Evolutionary conservation across 2,329 filamentous ascomycete species (phyloP).

Genomic region (Trichoderma sp.): DNA sequence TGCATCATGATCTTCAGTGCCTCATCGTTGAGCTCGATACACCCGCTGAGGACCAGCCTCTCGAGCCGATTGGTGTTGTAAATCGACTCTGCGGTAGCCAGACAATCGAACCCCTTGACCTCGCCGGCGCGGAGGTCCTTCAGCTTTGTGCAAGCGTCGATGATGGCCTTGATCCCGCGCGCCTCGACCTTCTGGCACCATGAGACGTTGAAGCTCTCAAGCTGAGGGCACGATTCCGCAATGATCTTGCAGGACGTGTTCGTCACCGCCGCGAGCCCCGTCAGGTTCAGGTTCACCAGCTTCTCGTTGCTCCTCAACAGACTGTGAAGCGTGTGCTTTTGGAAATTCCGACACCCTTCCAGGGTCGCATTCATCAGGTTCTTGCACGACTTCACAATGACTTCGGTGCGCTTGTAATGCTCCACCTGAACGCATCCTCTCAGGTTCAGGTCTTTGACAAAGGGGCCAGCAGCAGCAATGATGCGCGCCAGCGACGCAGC

Average conservation of each 20-base stretch:
- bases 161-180: constrained; percentile 69
- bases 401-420: constrained; percentile 75
- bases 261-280: constrained; percentile 75
- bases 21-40: constrained; percentile 75
- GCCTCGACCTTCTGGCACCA: constrained; percentile 90
- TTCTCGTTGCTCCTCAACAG: constrained; percentile 73
- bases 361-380: constrained; percentile 87
- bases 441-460: constrained; percentile 87
- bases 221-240: constrained; percentile 73
- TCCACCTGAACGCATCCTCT: constrained; percentile 87
- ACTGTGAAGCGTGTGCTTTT: constrained; percentile 74
- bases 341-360: constrained; percentile 86
- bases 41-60: constrained; percentile 78
- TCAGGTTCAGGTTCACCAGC: constrained; percentile 83
- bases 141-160: constrained; percentile 72
- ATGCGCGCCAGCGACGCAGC: constrained; percentile 82
- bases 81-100: constrained; percentile 70
- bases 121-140: constrained; percentile 82
- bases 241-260: constrained; percentile 88
- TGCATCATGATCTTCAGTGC: constrained; percentile 74
- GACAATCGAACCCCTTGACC: constrained; percentile 75
- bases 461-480: constrained; percentile 81
- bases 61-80: constrained; percentile 82
- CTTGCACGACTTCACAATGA: constrained; percentile 78
- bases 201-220: constrained; percentile 86